A percentile compares a stretch with the other conserved stretches of the same genome.
Evolutionary conservation across 352 stramenopile species (phyloP).

Genomic region (Pythium oligandrum): DNA sequence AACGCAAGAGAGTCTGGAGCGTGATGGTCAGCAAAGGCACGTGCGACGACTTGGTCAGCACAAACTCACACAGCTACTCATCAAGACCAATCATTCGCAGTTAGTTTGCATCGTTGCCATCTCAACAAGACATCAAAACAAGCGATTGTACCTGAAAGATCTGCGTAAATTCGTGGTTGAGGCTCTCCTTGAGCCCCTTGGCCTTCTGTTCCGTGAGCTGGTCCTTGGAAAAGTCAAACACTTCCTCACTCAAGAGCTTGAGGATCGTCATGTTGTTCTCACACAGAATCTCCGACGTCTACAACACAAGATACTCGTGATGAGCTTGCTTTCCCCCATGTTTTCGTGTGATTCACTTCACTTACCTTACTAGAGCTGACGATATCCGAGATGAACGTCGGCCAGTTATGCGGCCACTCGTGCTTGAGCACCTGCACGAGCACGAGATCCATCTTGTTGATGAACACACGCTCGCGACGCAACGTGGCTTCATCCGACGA

Average conservation of each 20-base stretch:
- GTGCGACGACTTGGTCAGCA: conserved; percentile 93
- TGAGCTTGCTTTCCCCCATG: too few species aligned
- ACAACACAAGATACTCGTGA: conserved; percentile 12
- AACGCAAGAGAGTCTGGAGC: conserved; percentile 95
- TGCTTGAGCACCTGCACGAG: conserved; percentile 99
- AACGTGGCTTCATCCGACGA: conserved; percentile 89
- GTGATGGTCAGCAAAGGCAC: conserved; percentile 94
- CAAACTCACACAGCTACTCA: conserved; percentile 94
- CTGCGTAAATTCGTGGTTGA: conserved; percentile 98
- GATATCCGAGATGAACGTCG: conserved; percentile 97
- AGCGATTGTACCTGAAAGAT: conserved; percentile 87
- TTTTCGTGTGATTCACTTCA: too few species aligned
- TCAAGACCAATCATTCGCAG: conserved; percentile 12
- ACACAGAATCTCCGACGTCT: conserved; percentile 96
- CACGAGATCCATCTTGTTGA: conserved; percentile 96
- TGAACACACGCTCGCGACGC: conserved; percentile 90
- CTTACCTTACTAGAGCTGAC: conserved; percentile 89
- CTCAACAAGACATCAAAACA: too few species aligned
- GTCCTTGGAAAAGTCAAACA: conserved; percentile 99
- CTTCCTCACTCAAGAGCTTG: conserved; percentile 98
- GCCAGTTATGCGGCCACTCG: conserved; percentile 99
- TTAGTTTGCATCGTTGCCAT: not conserved
- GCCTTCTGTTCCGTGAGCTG: conserved; percentile 98
- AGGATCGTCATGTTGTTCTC: conserved; percentile 99
- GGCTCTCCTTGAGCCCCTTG: conserved; percentile 96